These are phyloP conservation scores for Exophiala alcalophila DNA, from an alignment of 2,329 filamentous ascomycete species.

Conservation along the genomic window DNA sequence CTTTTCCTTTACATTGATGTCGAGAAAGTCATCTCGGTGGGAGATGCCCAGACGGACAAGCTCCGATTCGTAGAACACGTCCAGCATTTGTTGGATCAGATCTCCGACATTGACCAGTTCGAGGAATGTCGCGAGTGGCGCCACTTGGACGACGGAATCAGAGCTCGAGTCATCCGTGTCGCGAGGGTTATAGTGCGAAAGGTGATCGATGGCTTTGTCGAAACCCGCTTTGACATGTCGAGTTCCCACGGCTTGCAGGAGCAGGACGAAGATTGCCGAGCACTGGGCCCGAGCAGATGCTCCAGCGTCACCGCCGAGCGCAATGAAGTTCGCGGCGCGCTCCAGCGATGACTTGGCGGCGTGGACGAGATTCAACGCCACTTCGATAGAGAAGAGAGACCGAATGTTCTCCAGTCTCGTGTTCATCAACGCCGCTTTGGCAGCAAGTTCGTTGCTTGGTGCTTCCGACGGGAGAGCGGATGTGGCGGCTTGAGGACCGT, in stretches of 20 bases:
- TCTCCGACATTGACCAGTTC: constrained; percentile 98
- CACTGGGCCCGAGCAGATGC: constrained; percentile 85
- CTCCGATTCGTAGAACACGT: constrained; percentile 97
- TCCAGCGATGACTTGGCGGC: constrained; percentile 84
- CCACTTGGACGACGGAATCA: constrained; percentile 66
- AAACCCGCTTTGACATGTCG: constrained; percentile 91
- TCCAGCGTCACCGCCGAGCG: constrained; percentile 73
- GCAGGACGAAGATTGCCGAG: constrained; percentile 77
- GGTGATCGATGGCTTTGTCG: constrained; percentile 84
- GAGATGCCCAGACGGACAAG: constrained; percentile 76
- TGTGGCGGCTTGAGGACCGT: constrained; percentile 38
- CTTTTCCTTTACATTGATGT: constrained; percentile 88
- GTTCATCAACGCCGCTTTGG: constrained; percentile 97
- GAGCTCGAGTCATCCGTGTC: constrained; percentile 69
- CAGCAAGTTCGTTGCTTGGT: constrained; percentile 86
- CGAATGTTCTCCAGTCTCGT: constrained; percentile 91
- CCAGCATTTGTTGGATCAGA: constrained; percentile 97
- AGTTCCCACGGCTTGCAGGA: constrained; percentile 80
- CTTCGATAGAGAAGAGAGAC: constrained; percentile 92
- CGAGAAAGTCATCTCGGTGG: constrained; percentile 91
- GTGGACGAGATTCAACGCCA: constrained; percentile 86
- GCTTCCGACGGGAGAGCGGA: constrained; percentile 58
- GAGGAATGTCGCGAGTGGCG: constrained; percentile 86
- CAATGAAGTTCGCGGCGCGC: constrained; percentile 76
- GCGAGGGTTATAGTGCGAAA: constrained; percentile 86